Evolutionary conservation across 2,329 filamentous ascomycete species (phyloP), one percentile per base, ranked within the genome.

Genomic region (Aspergillus quadricinctus): DNA sequence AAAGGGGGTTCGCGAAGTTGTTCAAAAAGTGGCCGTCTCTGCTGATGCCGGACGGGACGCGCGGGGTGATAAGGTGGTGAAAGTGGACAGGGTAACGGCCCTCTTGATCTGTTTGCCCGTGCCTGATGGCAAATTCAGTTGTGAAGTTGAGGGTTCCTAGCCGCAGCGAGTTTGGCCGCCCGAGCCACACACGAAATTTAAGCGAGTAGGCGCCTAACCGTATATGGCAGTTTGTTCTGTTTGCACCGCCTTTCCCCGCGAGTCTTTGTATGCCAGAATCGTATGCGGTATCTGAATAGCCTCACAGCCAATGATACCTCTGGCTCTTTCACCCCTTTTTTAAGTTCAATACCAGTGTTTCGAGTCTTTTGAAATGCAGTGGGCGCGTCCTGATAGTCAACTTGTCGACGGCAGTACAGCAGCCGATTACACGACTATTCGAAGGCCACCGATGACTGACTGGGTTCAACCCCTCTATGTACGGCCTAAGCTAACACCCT

Each of bases 151-250:
- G 60, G 58, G 61, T 63, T 63, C 57, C 56, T 57, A 63, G 66
- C 62, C 64, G 64, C 65, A 64, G 66, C 58, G 55, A 46, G 58
- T 63, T 64, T 57, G 62, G 58, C 62, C 55, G 54, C 60, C 60
- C 63, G 70, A 72, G 69, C 66, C 71, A 73, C 69, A 72, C 69
- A 73, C 70, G 71, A 75, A 75, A 74, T 75, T 75, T 76, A 76
- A 76, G 74, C 74, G 74, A 76, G 73, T 59, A 59, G 61, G 62
- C 67, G 65, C 69, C 71, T 72, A 72, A 67, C 70, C 67, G 25
- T 27, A 69, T 73, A 52, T 29, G 68, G 73, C 51, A 66, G 60
- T 55, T 65, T 55, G 56, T 49, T 17, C 53, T 35, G 45, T 50
- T 55, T 37, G 31, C 50, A 53, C 49, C 46, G 46, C 48, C 21